These are phyloP conservation scores for Escallonia rubra DNA, from an alignment of 129 eudicot species.

Conservation along the genomic window DNA sequence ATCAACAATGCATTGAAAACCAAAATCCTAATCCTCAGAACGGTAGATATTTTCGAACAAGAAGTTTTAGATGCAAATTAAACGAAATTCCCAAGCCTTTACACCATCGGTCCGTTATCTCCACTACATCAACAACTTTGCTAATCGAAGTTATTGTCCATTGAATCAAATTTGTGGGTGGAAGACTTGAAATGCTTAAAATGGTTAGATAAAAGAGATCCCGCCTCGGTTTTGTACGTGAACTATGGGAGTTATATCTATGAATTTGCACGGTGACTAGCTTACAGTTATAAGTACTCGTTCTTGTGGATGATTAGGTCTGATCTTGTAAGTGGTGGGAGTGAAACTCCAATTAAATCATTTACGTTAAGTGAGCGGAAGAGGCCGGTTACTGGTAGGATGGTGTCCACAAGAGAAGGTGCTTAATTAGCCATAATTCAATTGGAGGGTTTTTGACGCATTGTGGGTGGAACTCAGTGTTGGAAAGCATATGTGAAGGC, in stretches of 20 bases:
- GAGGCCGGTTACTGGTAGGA: slow-evolving; percentile 1
- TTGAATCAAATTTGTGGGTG: slow-evolving; percentile 24
- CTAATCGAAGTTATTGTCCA: neutral
- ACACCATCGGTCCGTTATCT: slow-evolving; percentile 26
- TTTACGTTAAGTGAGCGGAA: neutral
- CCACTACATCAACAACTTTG: neutral
- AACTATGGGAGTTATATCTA: slow-evolving; percentile 20
- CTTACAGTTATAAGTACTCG: neutral
- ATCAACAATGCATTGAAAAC: slow-evolving; percentile 8
- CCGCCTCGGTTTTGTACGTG: slow-evolving; percentile 21
- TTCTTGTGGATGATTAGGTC: slow-evolving; percentile 10
- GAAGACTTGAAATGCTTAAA: slow-evolving; percentile 19
- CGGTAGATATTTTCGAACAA: slow-evolving; percentile 18
- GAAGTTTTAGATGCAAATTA: slow-evolving; percentile 16
- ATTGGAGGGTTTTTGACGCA: too few species aligned
- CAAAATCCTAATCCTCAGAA: slow-evolving; percentile 16
- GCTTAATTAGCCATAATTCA: too few species aligned
- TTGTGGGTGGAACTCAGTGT: neutral
- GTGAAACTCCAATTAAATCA: neutral
- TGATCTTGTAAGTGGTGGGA: slow-evolving; percentile 2
- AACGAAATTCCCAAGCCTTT: slow-evolving; percentile 11
- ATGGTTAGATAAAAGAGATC: slow-evolving; percentile 18
- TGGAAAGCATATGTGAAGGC: neutral
- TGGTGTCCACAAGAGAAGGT: too few species aligned
- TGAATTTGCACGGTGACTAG: slow-evolving; percentile 32